Evolutionary conservation across 345 rosid genomes (phyloP).

Genomic region (Heritiera fomes): DNA sequence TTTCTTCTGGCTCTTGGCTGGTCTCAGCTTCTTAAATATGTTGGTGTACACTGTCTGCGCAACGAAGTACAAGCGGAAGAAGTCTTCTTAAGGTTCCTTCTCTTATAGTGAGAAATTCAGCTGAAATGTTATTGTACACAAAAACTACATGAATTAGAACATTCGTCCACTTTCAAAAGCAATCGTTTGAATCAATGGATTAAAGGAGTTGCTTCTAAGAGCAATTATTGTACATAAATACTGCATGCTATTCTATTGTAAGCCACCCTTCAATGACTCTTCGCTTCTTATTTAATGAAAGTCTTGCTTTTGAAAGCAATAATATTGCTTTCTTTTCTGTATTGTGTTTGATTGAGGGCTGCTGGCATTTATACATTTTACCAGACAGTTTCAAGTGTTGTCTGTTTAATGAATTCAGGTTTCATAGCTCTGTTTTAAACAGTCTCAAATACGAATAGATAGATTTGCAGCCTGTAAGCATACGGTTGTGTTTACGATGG

Average conservation of each 20-base stretch:
- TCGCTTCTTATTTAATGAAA: not conserved
- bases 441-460: too few species aligned
- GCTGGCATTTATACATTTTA: not conserved
- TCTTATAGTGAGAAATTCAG: not conserved
- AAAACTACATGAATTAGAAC: not conserved
- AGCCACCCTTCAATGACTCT: not conserved
- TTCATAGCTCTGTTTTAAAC: not conserved
- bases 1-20: constrained; percentile 91
- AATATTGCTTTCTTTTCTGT: not conserved
- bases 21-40: constrained; percentile 71
- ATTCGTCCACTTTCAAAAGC: not conserved
- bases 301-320: too few species aligned
- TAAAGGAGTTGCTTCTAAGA: not conserved
- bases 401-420: too few species aligned
- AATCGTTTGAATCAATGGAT: not conserved
- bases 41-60: constrained; percentile 63
- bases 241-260: not conserved
- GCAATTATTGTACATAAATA: not conserved
- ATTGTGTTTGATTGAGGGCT: not conserved
- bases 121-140: not conserved
- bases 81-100: constrained; percentile 33
- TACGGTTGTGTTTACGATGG: too few species aligned
- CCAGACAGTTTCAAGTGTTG: not conserved
- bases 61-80: constrained; percentile 72
- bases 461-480: too few species aligned